Evolutionary conservation across 805 yeast species (phyloP), one percentile per base, ranked within the genome.

Genomic region (Zygosaccharomyces pseudorouxii): DNA sequence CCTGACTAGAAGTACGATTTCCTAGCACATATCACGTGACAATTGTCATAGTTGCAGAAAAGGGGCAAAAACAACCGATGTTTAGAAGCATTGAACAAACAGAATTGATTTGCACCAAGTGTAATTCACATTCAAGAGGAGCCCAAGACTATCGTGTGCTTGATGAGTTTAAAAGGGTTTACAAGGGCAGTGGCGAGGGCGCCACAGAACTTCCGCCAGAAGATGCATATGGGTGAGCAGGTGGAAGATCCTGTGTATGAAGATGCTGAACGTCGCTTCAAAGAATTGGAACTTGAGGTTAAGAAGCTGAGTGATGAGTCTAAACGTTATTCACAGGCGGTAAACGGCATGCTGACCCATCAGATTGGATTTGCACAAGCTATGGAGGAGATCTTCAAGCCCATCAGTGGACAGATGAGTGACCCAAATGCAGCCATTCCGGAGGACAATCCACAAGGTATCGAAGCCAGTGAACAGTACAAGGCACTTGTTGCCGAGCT

Each of bases 381-480:
- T 3, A 89, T 93, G 69, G 97, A 90, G 67, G 97, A 90, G 64
- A 86, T 93, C 51, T 93, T 89, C 72, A 89, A 92, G 69, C 99
- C 99, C 1, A 93, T 93, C 52, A 82, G 93, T 48, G 99, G 99
- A 38, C 82, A 89, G 53, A 74, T 86, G 64, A 82, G 93, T 12
- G 98, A 93, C 65, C 97, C 97, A 6, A 86, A 83, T 62, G 80
- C 93, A 6, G 69, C 88, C 2, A 78, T 81, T 41, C 90, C 90
- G 0, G 99, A 93, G 65, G 97, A 95, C 57, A 90, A 90, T 63
- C 97, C 97, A 3, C 95, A 93, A 46, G 99, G 98, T 58, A 89
- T 93, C 56, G 82, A 86, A 61, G 99, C 99, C 0, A 81, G 95
- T 60, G 96, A 86, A 63, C 95, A 86, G 65, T 93, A 90, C 69